Conservation (phyloP, 2,329 filamentous ascomycete species). For the Verticillium longisporum region DNA sequence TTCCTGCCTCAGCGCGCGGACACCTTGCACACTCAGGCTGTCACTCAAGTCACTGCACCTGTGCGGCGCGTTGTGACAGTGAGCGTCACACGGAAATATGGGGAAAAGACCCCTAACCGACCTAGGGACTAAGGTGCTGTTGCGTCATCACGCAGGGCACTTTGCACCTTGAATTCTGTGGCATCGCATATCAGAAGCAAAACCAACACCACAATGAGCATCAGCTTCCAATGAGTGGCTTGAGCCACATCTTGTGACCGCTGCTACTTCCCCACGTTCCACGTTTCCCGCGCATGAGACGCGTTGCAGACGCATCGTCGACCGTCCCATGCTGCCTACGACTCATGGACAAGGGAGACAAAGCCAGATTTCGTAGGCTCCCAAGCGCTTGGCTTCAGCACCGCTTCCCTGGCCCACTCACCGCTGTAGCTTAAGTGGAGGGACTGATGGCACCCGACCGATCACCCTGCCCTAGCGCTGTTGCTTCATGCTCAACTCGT, state of each 20-base stretch:
- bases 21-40: background rate
- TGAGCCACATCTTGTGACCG: background rate
- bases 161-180: background rate
- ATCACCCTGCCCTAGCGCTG: background rate
- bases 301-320: background rate
- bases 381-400: background rate
- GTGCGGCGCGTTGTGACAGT: background rate
- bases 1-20: background rate
- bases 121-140: background rate
- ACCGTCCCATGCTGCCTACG: background rate
- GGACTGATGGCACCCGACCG: background rate
- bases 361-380: background rate
- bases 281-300: background rate
- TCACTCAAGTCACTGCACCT: background rate
- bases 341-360: background rate
- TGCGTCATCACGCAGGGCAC: background rate
- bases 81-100: background rate
- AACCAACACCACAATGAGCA: background rate
- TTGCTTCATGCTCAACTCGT: background rate
- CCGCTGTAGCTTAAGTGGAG: background rate
- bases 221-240: background rate
- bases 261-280: background rate
- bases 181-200: background rate
- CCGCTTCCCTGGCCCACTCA: background rate
- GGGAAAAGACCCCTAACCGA: background rate